A percentile compares a stretch with the other conserved stretches of the same genome.
Conservation (phyloP, 1,139 yeast species). For the Suhomyces chickasaworum region DNA sequence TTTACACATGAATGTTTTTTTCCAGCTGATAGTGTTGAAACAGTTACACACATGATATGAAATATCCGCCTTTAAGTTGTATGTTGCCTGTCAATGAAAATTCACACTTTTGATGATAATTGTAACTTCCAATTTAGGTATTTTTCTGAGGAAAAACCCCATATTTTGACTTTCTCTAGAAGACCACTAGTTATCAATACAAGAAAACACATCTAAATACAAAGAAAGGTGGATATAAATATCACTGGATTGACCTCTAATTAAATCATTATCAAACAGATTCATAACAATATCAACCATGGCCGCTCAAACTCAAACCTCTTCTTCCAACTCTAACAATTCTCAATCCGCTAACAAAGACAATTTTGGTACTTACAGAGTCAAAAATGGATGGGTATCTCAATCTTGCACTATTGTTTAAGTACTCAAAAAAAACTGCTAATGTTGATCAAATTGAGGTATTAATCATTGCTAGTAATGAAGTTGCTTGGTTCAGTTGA, state of each 20-base stretch:
- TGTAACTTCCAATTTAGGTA: neutral
- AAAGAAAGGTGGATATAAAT: neutral
- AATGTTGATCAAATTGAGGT: too few relatives aligned
- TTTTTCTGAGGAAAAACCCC: neutral
- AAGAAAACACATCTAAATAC: neutral
- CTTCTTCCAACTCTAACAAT: slow-evolving; percentile 8
- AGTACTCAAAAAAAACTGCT: neutral
- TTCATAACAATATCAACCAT: slow-evolving; percentile 3
- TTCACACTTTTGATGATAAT: neutral
- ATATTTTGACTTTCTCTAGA: neutral
- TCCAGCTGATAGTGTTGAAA: neutral
- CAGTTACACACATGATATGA: neutral
- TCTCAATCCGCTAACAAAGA: slow-evolving; percentile 12
- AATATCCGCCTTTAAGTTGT: too few relatives aligned
- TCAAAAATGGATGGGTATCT: slow-evolving; percentile 2
- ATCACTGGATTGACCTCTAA: neutral
- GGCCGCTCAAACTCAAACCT: slow-evolving; percentile 14
- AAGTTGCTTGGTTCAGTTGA: neutral
- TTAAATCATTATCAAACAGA: slow-evolving; percentile 1
- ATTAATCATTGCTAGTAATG: neutral
- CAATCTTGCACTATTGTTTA: slow-evolving; percentile 10
- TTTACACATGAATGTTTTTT: neutral
- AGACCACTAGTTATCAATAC: too few relatives aligned
- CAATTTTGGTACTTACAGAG: slow-evolving; percentile 7
- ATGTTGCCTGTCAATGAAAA: neutral